Evolutionary conservation across 1,284 basidiomycete genomes (phyloP).

Genomic region (Cryptococcus wingfieldii): DNA sequence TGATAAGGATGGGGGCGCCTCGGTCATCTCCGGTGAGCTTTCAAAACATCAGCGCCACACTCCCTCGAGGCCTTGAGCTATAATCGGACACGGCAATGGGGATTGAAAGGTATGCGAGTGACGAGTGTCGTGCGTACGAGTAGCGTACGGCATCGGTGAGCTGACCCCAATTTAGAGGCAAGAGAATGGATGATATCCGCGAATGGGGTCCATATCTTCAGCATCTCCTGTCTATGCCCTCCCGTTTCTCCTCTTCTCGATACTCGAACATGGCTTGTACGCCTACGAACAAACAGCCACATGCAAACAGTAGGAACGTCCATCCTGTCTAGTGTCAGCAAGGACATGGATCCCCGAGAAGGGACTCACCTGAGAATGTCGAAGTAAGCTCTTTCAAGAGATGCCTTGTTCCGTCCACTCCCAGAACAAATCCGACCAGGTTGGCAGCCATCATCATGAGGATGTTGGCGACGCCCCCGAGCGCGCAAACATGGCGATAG

Average conservation of each 20-base stretch:
- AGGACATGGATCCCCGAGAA: not conserved
- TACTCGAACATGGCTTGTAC: conserved; percentile 96
- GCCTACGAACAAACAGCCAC: conserved; percentile 69
- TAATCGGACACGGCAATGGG: no score
- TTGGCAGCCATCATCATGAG: conserved; percentile 91
- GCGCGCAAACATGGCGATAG: conserved; percentile 82
- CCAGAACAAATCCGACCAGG: conserved; percentile 91
- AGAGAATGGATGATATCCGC: not conserved
- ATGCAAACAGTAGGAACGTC: conserved; percentile 62
- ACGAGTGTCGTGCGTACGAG: no score
- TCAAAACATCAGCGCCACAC: no score
- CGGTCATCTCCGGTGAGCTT: no score
- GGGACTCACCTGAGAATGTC: conserved; percentile 59
- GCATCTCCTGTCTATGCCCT: conserved; percentile 44
- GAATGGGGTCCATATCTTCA: conserved; percentile 6
- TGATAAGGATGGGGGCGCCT: no score
- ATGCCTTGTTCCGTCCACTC: conserved; percentile 73
- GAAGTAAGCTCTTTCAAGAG: conserved; percentile 65
- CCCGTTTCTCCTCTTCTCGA: conserved; percentile 51
- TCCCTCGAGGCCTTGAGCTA: no score
- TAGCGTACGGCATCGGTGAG: no score
- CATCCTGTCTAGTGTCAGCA: conserved; percentile 53
- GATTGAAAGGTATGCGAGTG: no score
- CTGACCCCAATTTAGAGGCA: not conserved
- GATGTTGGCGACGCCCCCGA: conserved; percentile 81